Evolutionary conservation across 345 rosid species (phyloP), one percentile per base, ranked within the genome.

Genomic region (Gossypium arboreum): DNA sequence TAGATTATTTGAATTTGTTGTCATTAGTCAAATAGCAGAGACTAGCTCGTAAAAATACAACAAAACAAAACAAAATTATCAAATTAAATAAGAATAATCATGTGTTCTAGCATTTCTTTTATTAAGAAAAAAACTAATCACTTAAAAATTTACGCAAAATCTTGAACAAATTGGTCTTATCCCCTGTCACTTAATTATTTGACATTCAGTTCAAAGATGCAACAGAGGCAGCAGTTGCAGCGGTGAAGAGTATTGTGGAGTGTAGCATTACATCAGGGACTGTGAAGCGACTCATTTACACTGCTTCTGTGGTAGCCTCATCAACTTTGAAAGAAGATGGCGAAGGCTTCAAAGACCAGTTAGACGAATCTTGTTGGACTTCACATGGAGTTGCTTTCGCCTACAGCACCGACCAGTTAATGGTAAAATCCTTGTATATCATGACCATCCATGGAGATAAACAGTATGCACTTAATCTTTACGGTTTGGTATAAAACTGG

Each of bases 281-380:
- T 0, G 80, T 80, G 9, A 83, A 65, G 83, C 75, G 80, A 27
- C 80, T 83, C 12, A 78, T 83, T 65, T 83, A 83, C 80, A 65
- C 86, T 13, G 43, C 20, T 29, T 61, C 44, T 16, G 44, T 15
- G 18, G 10, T 56, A 10, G 75, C 81, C 1, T 44, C 80, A 17
- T 85, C 84, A 3, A 68, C 82, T 3, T 15, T 81, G n/a, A 57
- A 56, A 20, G 69, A 74, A 3, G 74, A 77, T 45, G 77, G 78
- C 0, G 11, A 64, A 64, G 25, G 68, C 50, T 41, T 16, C 12
- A 64, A 41, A 64, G 68, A 64, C 43, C 50, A 17, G 24, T 8
- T 63, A n/a, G 68, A 63, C 41, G 68, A 63, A 63, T 63, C 68
- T 0, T 63, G 68, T 9, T 17, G 68, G 68, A 63, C 68, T 39